Evolutionary conservation across 768 basidiomycete species (phyloP), one percentile per base, ranked within the genome.

Genomic region (Dentipellis fragilis): DNA sequence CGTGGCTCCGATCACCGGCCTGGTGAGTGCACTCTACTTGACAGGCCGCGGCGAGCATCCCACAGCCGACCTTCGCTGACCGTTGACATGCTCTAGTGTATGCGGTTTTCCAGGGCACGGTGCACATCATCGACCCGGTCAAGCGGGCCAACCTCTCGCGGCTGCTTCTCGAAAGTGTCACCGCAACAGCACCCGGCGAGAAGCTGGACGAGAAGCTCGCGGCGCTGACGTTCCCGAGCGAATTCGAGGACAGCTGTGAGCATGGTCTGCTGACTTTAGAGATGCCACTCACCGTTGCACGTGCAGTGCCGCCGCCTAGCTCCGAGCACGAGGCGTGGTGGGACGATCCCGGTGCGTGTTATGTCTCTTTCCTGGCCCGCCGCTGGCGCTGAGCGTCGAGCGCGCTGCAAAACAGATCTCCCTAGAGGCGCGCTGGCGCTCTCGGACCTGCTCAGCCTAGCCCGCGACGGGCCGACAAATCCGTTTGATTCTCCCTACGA

Each of bases 1-100:
- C 77, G 75, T 64, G 83, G 88, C n/a, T 99, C 96, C 6, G 96
- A 99, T 72, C 96, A 99, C 67, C 85, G 87, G 65, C 96, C 96
- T 67, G 90, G 92, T 85, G 58, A 52, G 72, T 59, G 51, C 10
- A 14, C n/a, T 23, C 29, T 11, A 14, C 21, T 4, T n/a, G 22
- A 38, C 10, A 9, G 19, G 39, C 1, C 12, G 29, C 38, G 9
- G 9, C 49, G 17, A 22, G 16, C 21, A 2, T 21, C 22, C 36
- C 35, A 12, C 42, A 12, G 14, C 29, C 29, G 29, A 47, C 10
- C 21, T 37, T 17, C 40, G 29, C 29, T 29, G 29, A 34, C 12
- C 16, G 17, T 11, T 36, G 35, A 4, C 35, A 22, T 10, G 39
- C 3, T 29, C 34, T 57, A 91, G 95, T 99, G 4, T 95, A 88